These are phyloP conservation scores for Quercus variabilis DNA, from an alignment of 306 rosid species.

Conservation along the genomic window DNA sequence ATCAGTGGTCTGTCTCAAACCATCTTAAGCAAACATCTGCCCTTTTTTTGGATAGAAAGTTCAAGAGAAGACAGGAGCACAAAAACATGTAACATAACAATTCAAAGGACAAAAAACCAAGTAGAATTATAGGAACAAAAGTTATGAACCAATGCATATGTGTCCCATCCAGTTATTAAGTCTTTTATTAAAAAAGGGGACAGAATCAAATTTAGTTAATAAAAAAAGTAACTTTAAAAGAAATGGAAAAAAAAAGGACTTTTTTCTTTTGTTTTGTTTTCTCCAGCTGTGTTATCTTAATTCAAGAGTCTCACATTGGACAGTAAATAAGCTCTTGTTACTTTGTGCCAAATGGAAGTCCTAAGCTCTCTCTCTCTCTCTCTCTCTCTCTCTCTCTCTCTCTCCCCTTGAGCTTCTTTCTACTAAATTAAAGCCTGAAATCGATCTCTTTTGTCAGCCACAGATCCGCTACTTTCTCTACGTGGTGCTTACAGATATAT, in stretches of 20 bases:
- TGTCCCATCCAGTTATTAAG: conserved; percentile 16
- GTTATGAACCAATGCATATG: neutral
- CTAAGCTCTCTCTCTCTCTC: conserved; percentile 30
- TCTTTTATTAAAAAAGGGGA: conserved; percentile 17
- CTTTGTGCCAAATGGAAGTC: conserved; percentile 69
- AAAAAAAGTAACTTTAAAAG: neutral
- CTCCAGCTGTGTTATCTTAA: conserved; percentile 42
- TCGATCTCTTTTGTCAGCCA: conserved; percentile 17
- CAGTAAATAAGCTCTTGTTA: conserved; percentile 47
- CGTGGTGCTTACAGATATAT: conserved; percentile 17
- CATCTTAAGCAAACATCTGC: too few species aligned
- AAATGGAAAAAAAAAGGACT: neutral
- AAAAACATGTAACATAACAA: too few species aligned
- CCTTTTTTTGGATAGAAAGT: too few species aligned
- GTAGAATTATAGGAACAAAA: too few species aligned
- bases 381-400: conserved; percentile 3
- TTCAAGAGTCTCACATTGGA: conserved; percentile 55
- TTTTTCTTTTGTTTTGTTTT: conserved; percentile 5
- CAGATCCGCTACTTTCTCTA: conserved; percentile 43
- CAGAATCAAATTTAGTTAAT: neutral
- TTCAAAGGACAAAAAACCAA: too few species aligned
- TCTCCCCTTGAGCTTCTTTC: conserved; percentile 12
- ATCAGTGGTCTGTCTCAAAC: too few species aligned
- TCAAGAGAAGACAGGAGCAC: too few species aligned
- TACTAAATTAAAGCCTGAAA: conserved; percentile 21